Conservation (phyloP, 1,139 yeast genomes). For the Taphrina wiesneri region DNA sequence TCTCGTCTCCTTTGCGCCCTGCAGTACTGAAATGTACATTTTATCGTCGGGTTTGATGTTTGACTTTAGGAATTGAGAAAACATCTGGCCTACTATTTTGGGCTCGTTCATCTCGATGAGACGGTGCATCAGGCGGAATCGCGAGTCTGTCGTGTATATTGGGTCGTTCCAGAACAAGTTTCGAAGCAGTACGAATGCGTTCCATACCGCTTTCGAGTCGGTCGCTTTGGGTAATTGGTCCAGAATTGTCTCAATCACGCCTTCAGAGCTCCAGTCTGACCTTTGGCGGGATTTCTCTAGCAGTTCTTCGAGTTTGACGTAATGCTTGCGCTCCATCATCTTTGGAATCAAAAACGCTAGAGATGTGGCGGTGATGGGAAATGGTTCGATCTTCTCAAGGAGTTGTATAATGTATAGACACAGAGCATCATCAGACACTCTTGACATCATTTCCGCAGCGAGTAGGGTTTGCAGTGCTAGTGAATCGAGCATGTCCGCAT, state of each 20-base stretch:
- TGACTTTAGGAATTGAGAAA: conserved; percentile 20
- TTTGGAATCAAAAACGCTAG: conserved; percentile 18
- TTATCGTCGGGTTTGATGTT: conserved; percentile 23
- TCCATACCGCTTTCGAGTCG: conserved; percentile 21
- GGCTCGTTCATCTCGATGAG: conserved; percentile 14
- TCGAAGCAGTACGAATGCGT: conserved; percentile 11
- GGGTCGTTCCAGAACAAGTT: conserved; percentile 31
- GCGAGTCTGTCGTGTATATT: conserved; percentile 1
- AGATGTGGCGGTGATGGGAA: conserved; percentile 18
- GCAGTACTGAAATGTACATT: conserved; percentile 28
- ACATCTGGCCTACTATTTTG: conserved; percentile 18
- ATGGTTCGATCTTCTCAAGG: conserved; percentile 15
- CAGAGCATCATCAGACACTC: conserved; percentile 1
- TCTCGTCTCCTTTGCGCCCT: conserved; percentile 14
- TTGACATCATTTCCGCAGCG: conserved; percentile 15
- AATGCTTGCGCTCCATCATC: conserved; percentile 16
- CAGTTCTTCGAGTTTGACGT: conserved; percentile 8
- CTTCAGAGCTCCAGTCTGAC: conserved; percentile 2
- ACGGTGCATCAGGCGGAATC: neutral
- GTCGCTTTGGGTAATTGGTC: conserved; percentile 8
- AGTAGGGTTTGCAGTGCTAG: conserved; percentile 13
- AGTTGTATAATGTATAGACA: neutral
- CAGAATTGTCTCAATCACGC: conserved; percentile 1
- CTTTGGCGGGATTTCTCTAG: conserved; percentile 4
- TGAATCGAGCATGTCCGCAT: conserved; percentile 26